phyloP scores from a whole-genome alignment of 257 asterid species.

The Mitragyna speciosa region DNA sequence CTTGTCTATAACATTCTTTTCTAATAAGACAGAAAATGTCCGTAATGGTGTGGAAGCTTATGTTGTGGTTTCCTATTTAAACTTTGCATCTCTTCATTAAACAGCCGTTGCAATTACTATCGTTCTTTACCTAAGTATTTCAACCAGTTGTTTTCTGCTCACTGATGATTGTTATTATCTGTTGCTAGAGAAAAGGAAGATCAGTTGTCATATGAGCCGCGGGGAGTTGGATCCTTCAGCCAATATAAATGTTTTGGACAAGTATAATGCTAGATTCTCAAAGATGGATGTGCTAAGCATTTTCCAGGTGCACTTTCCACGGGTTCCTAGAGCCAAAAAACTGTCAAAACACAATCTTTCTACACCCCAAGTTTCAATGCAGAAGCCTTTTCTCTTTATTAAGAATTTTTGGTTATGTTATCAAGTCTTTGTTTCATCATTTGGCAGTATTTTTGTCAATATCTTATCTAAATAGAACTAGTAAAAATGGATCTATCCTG shows the following conservation, averaged over 20 bases:
- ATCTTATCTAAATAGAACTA: not conserved
- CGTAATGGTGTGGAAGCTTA: not conserved
- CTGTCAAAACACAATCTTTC: not conserved
- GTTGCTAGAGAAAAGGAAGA: constrained; percentile 53
- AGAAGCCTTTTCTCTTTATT: not conserved
- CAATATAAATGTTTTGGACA: constrained; percentile 28
- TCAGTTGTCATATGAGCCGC: constrained; percentile 35
- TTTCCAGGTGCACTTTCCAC: constrained; percentile 47
- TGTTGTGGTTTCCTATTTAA: not conserved
- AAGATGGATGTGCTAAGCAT: constrained; percentile 28
- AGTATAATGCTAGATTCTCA: constrained; percentile 29
- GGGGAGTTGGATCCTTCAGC: constrained; percentile 31
- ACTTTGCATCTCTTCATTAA: not conserved
- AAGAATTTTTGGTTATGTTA: too few relatives aligned
- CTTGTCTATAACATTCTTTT: not conserved
- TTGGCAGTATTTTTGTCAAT: not conserved
- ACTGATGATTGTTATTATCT: constrained; percentile 6
- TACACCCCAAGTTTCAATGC: not conserved
- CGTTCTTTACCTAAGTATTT: not conserved
- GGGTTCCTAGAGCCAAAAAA: not conserved
- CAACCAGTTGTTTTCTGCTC: not conserved
- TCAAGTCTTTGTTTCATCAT: not conserved
- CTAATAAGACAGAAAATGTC: not conserved
- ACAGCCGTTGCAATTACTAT: not conserved
- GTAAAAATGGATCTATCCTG: not conserved